Base-by-base conservation (phyloP, 108 stramenopile genomes). In the Skeletonema costatum region DNA sequence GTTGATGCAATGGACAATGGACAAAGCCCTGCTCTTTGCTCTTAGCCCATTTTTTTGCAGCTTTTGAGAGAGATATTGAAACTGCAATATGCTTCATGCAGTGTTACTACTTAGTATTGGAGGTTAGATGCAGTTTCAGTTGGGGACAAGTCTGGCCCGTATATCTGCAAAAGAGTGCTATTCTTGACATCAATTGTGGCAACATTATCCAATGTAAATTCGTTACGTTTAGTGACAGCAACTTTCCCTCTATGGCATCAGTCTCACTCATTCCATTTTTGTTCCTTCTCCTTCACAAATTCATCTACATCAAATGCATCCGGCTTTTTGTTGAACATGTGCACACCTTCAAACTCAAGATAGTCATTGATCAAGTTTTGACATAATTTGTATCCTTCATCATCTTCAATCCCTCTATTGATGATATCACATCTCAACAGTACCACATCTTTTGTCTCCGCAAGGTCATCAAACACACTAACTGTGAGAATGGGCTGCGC, bases 401-500 rank as follows among this genome's bases (percentile, higher is more conserved):
- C 86, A 14, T 89, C 90, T 8, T 87, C 85, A 59, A 95, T 90
- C 3, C 90, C 87, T 21, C 70, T 76, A 69, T 90, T 90, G 48
- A 95, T 85, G 53, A 95, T 85, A 68, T 95, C 94, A 53, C 85
- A 86, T 71, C 94, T 81, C 5, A 95, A 85, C 46, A 95, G 44
- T 2, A 84, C 72, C 39, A 95, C 41, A 63, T 91, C 87, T 50
- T 90, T 87, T 4, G 66, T 58, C 10, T 85, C 78, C 0, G 88
- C 85, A 67, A 86, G 86, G 62, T 95, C 94, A 35, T 92, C 88
- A 79, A 92, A 95, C 25, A 95, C 81, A 61, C 82, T 84, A 71
- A 91, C 90, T 3, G 92, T 90, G 29, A 95, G 19, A 29, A 95
- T 79, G 5, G 94, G 94, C n/a, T 90, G 87, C 0, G 94, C 94